phyloP scores from a whole-genome alignment of 768 basidiomycete genomes.

The Crassisporium funariophilum region DNA sequence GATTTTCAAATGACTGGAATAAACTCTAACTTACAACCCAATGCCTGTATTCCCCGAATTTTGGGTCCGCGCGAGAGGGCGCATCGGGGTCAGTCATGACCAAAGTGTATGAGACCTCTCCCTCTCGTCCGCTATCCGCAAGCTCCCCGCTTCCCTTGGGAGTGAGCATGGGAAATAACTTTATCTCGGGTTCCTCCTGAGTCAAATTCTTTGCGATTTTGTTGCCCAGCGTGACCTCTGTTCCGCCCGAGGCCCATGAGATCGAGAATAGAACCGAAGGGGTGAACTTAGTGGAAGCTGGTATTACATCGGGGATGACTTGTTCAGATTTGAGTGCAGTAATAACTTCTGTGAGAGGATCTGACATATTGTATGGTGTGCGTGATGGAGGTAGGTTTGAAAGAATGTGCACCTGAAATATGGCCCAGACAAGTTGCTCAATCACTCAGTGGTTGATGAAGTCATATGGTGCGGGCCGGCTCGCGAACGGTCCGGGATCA shows the following conservation, averaged over 20 bases:
- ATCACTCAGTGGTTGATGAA: too few relatives aligned
- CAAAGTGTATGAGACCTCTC: slow-evolving; percentile 48
- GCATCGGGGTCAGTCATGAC: slow-evolving; percentile 65
- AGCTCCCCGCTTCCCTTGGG: slow-evolving; percentile 12
- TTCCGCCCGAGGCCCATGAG: slow-evolving; percentile 40
- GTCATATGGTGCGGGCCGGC: too few relatives aligned
- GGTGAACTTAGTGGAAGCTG: slow-evolving; percentile 32
- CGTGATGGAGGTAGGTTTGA: not conserved
- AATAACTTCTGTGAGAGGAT: slow-evolving; percentile 36
- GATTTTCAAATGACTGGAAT: not conserved
- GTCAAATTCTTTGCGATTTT: slow-evolving; percentile 37
- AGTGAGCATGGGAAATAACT: slow-evolving; percentile 43
- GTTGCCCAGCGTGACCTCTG: slow-evolving; percentile 34
- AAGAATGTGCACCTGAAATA: not conserved
- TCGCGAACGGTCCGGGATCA: too few relatives aligned
- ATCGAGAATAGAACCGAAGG: slow-evolving; percentile 48
- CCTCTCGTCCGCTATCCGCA: slow-evolving; percentile 6
- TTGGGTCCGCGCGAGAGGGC: slow-evolving; percentile 50
- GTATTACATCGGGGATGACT: slow-evolving; percentile 50
- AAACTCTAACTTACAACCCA: slow-evolving; percentile 46
- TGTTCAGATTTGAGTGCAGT: slow-evolving; percentile 36
- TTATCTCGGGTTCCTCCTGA: slow-evolving; percentile 51
- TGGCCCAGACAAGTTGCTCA: too few relatives aligned
- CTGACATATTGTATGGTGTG: slow-evolving; percentile 20
- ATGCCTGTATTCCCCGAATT: slow-evolving; percentile 55